Conservation (phyloP, 139 green algal species). For the Chara braunii region DNA sequence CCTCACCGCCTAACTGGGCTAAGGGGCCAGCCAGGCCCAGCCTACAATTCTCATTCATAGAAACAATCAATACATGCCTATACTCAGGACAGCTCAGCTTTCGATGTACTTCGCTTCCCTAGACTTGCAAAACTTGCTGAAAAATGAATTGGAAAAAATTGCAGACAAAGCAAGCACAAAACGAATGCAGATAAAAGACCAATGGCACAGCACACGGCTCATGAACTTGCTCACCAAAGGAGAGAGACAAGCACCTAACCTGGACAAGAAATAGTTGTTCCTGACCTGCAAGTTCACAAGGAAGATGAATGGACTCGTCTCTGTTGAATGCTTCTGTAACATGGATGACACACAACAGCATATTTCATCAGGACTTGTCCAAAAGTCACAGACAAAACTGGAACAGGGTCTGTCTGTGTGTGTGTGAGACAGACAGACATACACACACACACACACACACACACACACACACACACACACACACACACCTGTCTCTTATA, state of each 20-base stretch:
- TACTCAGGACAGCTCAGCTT: background rate
- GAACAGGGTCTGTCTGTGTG: background rate
- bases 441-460: no score
- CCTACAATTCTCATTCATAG: no score
- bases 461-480: no score
- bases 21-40: no score
- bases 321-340: background rate
- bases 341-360: no score
- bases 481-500: no score
- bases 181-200: slow-evolving; percentile 6
- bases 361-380: background rate
- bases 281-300: slow-evolving; percentile 36
- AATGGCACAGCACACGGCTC: background rate
- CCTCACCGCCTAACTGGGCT: no score
- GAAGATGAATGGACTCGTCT: slow-evolving; percentile 20
- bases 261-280: background rate
- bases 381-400: background rate
- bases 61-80: no score
- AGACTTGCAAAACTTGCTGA: no score
- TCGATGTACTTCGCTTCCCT: background rate
- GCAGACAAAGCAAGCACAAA: background rate
- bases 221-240: background rate
- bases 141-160: no score
- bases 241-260: background rate
- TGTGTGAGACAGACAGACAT: background rate